phyloP scores from a whole-genome alignment of 2,329 filamentous ascomycete species.

The Ceratocystis albifundus region DNA sequence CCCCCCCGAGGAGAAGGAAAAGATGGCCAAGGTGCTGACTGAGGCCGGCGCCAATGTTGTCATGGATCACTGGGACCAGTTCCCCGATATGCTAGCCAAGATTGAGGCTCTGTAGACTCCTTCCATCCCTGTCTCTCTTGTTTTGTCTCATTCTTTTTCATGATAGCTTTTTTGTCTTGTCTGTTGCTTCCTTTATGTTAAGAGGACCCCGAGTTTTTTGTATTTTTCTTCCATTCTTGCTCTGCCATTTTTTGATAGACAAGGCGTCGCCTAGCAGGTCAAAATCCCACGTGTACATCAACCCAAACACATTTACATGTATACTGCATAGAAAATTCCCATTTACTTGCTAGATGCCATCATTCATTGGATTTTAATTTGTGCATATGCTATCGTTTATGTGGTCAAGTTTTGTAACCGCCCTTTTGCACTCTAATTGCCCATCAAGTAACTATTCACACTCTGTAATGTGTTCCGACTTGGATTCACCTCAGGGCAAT shows the following conservation, averaged over 20 bases:
- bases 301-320: background rate
- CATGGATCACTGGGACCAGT: conserved; percentile 50
- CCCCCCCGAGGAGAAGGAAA: conserved; percentile 45
- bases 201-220: background rate
- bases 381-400: too few species aligned
- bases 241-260: background rate
- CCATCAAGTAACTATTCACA: conserved; percentile 82
- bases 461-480: conserved; percentile 77
- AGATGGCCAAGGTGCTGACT: conserved; percentile 52
- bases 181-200: background rate
- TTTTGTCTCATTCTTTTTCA: background rate
- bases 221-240: background rate
- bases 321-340: conserved; percentile 1
- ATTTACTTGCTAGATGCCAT: background rate
- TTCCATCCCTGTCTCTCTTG: background rate
- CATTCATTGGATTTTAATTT: too few species aligned
- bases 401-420: background rate
- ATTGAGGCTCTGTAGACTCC: conserved; percentile 31
- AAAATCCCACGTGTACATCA: background rate
- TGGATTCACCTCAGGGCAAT: conserved; percentile 69
- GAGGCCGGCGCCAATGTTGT: conserved; percentile 52
- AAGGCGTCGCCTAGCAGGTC: background rate
- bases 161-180: background rate
- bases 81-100: conserved; percentile 38
- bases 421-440: conserved; percentile 30